phyloP scores from a whole-genome alignment of 306 rosid genomes.

The Trichosanthes truncata region DNA sequence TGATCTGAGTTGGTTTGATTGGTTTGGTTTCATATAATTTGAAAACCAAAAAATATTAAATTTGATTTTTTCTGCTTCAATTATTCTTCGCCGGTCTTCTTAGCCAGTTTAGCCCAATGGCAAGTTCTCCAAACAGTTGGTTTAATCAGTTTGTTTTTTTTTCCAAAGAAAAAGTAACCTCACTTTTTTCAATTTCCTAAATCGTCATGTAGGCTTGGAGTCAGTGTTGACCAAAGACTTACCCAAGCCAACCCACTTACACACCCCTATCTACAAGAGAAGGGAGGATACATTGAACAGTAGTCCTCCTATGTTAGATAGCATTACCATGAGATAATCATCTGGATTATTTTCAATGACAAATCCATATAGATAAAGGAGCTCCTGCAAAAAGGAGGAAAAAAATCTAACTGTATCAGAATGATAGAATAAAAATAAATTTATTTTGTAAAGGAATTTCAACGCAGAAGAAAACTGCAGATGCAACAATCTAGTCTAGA shows the following conservation, averaged over 20 bases:
- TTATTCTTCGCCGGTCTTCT: neutral
- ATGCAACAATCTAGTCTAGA: neutral
- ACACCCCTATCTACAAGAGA: neutral
- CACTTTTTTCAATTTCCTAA: neutral
- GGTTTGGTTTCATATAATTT: neutral
- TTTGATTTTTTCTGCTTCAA: neutral
- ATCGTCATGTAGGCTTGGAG: neutral
- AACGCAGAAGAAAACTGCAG: neutral
- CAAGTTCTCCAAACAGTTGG: neutral
- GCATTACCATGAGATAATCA: slow-evolving; percentile 89
- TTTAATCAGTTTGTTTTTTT: neutral
- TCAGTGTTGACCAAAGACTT: neutral
- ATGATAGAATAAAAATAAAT: neutral
- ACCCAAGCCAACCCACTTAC: neutral
- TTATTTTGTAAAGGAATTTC: neutral
- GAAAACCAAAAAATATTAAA: neutral
- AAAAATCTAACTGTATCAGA: slow-evolving; percentile 11
- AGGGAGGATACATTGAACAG: neutral
- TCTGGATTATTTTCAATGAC: slow-evolving; percentile 72
- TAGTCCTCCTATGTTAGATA: slow-evolving; percentile 5
- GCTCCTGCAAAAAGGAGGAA: slow-evolving; percentile 52
- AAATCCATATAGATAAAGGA: slow-evolving; percentile 83
- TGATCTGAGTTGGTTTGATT: neutral
- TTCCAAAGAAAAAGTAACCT: neutral
- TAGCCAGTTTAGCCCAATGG: neutral